Percentiles rank a stretch among this genome's conserved stretches.
Conservation (phyloP, 2,329 filamentous ascomycete genomes). For the Capronia americana region DNA sequence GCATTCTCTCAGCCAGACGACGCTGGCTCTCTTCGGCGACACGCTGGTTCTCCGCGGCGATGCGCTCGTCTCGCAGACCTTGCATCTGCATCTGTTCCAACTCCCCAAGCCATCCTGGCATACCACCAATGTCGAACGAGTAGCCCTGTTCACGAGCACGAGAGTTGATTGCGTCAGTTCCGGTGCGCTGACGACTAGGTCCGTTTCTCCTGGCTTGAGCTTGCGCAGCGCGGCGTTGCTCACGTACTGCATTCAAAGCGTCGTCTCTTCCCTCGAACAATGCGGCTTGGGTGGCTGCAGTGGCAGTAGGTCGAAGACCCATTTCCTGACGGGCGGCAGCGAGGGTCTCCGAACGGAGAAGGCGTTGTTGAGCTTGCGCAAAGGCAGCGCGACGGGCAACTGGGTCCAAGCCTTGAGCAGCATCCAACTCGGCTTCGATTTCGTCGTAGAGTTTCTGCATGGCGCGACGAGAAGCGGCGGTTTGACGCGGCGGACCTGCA, state of each 20-base stretch:
- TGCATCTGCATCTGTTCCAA: conserved; percentile 27
- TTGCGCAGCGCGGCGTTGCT: background rate
- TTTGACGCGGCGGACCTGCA: background rate
- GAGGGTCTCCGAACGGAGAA: conserved; percentile 27
- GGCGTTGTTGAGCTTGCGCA: conserved; percentile 17
- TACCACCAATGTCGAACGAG: conserved; percentile 21
- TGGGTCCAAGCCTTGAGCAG: background rate
- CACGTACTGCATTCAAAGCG: background rate
- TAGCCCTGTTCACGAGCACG: conserved; percentile 3
- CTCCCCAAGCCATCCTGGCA: conserved; percentile 22
- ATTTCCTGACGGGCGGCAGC: conserved; percentile 21
- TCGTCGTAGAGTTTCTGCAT: background rate
- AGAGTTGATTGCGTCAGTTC: background rate
- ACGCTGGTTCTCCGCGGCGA: background rate
- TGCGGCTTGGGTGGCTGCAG: background rate
- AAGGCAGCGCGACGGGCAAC: conserved; percentile 21
- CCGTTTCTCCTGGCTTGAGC: background rate
- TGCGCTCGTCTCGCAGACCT: background rate
- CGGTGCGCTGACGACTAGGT: background rate
- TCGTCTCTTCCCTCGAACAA: background rate
- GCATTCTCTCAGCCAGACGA: background rate
- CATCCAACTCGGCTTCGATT: background rate
- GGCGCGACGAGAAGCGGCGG: background rate
- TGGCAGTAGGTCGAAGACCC: conserved; percentile 7
- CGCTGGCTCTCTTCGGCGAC: background rate